Evolutionary conservation across 345 rosid genomes (phyloP).

Genomic region (thale cress (Arabidopsis thaliana)): DNA sequence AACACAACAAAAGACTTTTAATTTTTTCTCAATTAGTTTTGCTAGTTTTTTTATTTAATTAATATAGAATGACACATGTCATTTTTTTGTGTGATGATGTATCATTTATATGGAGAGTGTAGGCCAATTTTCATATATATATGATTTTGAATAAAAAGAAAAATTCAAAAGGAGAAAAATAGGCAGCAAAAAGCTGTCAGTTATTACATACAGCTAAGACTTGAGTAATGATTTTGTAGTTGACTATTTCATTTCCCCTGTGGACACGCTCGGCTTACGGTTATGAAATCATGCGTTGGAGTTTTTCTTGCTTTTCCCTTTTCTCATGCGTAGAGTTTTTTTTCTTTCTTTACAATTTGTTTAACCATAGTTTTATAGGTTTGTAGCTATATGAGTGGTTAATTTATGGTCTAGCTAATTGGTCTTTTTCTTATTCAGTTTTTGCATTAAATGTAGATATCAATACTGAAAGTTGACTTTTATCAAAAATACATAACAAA

Average conservation of each 20-base stretch:
- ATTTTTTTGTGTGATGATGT: too few relatives aligned
- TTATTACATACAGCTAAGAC: constrained; percentile 23
- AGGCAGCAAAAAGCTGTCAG: constrained; percentile 17
- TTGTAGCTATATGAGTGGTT: neutral
- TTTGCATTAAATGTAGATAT: too few relatives aligned
- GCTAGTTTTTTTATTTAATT: too few relatives aligned
- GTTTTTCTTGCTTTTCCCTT: constrained; percentile 1
- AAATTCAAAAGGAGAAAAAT: neutral
- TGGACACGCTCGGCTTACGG: constrained; percentile 2
- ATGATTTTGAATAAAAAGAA: neutral
- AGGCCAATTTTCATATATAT: too few relatives aligned
- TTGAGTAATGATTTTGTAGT: constrained; percentile 23
- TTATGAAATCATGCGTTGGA: neutral
- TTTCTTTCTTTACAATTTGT: neutral
- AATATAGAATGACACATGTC: too few relatives aligned
- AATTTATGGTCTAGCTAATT: too few relatives aligned
- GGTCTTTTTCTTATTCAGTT: too few relatives aligned
- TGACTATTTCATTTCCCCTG: constrained; percentile 3
- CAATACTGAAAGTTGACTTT: too few relatives aligned
- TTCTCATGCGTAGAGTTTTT: neutral
- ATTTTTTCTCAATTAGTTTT: too few relatives aligned
- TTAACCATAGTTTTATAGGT: neutral
- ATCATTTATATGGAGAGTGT: too few relatives aligned
- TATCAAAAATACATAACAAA: too few relatives aligned
- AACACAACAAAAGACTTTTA: too few relatives aligned